Evolutionary conservation across 148 eudicot species (phyloP).

Genomic region (Persicaria tinctoria): DNA sequence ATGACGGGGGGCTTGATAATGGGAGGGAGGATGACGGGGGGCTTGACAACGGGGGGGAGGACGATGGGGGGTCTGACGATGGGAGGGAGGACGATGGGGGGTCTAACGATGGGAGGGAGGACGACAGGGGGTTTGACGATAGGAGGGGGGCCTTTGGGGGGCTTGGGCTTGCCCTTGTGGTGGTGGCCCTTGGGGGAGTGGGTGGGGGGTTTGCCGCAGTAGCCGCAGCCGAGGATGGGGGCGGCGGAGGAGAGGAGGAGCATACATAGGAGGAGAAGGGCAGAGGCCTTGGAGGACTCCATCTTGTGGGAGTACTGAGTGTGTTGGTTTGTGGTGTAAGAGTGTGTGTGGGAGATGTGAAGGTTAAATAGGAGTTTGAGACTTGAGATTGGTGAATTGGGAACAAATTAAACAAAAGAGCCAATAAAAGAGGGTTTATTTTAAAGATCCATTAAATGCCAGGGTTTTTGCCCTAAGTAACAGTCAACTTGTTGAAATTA

Average conservation of each 20-base stretch:
- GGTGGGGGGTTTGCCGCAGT: slow-evolving; percentile 31
- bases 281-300: slow-evolving; percentile 46
- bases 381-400: slow-evolving; percentile 1
- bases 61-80: slow-evolving; percentile 13
- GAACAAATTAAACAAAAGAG: not conserved
- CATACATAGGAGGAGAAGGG: slow-evolving; percentile 61
- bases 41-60: slow-evolving; percentile 18
- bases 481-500: too few species aligned
- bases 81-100: slow-evolving; percentile 24
- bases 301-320: slow-evolving; percentile 14
- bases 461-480: too few species aligned
- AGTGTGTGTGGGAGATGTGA: not conserved
- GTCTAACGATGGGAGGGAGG: slow-evolving; percentile 22
- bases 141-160: slow-evolving; percentile 10
- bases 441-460: too few species aligned
- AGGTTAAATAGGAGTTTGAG: slow-evolving; percentile 2
- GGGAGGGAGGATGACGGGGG: slow-evolving; percentile 22
- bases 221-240: slow-evolving; percentile 52
- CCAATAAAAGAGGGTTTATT: not conserved
- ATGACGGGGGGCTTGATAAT: slow-evolving; percentile 23
- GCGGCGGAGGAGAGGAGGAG: slow-evolving; percentile 47
- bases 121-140: slow-evolving; percentile 23
- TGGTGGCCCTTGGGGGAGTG: slow-evolving; percentile 14
- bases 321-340: not conserved
- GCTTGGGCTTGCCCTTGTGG: slow-evolving; percentile 15